Evolutionary conservation across 192 early-diverging fungal species (phyloP).

Genomic region (Haplosporangium gracile): DNA sequence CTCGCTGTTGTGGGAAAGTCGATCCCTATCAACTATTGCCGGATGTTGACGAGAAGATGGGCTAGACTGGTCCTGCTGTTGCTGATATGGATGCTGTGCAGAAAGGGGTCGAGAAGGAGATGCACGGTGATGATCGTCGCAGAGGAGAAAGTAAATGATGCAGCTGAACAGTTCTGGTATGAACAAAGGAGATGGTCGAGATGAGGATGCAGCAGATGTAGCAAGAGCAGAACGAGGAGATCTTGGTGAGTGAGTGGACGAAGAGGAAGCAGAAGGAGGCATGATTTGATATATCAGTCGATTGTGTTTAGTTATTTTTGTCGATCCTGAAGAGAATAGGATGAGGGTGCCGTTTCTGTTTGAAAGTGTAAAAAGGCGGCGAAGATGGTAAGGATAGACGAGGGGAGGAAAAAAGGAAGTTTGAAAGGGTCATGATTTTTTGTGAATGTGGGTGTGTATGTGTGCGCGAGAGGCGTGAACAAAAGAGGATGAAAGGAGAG

Average conservation of each 20-base stretch:
- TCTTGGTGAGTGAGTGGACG: background rate
- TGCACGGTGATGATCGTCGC: background rate
- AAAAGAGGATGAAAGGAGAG: background rate
- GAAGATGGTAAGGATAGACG: background rate
- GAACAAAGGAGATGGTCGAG: slow-evolving; percentile 7
- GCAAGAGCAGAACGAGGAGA: background rate
- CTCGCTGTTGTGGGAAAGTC: too few species aligned
- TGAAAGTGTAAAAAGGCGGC: background rate
- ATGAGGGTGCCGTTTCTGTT: background rate
- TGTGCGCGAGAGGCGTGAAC: too few species aligned
- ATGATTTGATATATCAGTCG: background rate
- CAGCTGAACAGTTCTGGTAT: slow-evolving; percentile 8
- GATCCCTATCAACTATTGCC: too few species aligned
- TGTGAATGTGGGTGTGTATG: background rate
- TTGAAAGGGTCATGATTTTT: background rate
- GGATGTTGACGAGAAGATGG: too few species aligned
- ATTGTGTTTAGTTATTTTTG: background rate
- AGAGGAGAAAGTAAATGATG: background rate
- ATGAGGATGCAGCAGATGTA: background rate
- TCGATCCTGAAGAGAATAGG: background rate
- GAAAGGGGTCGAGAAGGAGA: background rate
- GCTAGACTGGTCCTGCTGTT: background rate
- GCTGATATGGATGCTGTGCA: background rate
- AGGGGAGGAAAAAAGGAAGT: background rate
- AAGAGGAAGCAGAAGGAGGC: background rate